A percentile compares a stretch with the other conserved stretches of the same genome.
Evolutionary conservation across 2,329 filamentous ascomycete genomes (phyloP).

Genomic region (Peltaster fructicola): DNA sequence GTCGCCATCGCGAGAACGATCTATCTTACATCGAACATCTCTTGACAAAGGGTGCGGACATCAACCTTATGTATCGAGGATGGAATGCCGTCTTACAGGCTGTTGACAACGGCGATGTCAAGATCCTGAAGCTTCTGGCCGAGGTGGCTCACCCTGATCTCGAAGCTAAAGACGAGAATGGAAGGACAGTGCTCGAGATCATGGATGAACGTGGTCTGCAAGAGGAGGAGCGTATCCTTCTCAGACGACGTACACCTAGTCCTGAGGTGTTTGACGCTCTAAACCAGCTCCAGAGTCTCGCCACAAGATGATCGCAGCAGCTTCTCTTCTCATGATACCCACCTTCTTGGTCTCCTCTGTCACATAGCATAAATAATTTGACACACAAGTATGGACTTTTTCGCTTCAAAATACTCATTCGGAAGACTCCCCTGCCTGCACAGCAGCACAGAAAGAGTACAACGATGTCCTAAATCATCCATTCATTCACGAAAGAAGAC

Average conservation of each 20-base stretch:
- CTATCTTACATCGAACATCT: constrained; percentile 45
- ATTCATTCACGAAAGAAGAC: too few relatives aligned
- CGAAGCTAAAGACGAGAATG: constrained; percentile 35
- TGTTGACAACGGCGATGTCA: constrained; percentile 43
- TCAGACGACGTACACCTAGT: constrained; percentile 6
- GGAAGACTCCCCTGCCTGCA: too few relatives aligned
- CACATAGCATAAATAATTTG: too few relatives aligned
- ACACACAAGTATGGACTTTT: too few relatives aligned
- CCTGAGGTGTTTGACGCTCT: constrained; percentile 7
- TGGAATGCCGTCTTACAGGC: constrained; percentile 51
- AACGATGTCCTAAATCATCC: too few relatives aligned
- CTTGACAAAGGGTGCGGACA: constrained; percentile 45
- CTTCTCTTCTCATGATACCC: too few relatives aligned
- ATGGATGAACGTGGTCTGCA: constrained; percentile 40
- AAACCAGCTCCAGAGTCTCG: constrained; percentile 3
- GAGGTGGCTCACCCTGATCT: constrained; percentile 35
- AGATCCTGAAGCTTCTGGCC: constrained; percentile 35
- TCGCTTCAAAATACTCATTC: too few relatives aligned
- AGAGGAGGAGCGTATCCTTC: constrained; percentile 22
- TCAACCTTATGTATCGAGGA: constrained; percentile 49
- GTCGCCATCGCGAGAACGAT: constrained; percentile 38
- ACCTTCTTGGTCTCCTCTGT: too few relatives aligned
- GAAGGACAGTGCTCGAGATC: constrained; percentile 38
- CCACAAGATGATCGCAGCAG: too few relatives aligned
- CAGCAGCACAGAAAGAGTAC: too few relatives aligned